Evolutionary conservation across 805 yeast genomes (phyloP).

Genomic region (Candida ovalis): DNA sequence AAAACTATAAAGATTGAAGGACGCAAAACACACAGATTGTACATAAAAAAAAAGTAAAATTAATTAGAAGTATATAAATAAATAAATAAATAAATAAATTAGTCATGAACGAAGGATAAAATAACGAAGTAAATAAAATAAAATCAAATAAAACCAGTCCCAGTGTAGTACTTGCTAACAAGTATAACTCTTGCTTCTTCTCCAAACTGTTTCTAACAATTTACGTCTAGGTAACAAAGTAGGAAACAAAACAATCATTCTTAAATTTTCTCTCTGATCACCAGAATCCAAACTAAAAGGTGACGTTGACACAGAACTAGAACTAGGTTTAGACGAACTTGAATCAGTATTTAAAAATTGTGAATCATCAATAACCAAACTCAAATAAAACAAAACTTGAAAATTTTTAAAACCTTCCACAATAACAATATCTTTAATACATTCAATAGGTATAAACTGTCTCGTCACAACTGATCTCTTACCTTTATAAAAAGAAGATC

Average conservation of each 20-base stretch:
- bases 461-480: conserved; percentile 6
- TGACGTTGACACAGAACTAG: no score
- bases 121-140: not conserved
- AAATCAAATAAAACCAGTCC: no score
- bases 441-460: conserved; percentile 52
- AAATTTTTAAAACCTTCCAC: conserved; percentile 73
- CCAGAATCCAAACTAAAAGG: not conserved
- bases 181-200: conserved; percentile 18
- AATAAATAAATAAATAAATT: no score
- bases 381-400: conserved; percentile 62
- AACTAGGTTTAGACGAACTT: no score
- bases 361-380: conserved; percentile 46
- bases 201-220: conserved; percentile 28
- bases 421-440: conserved; percentile 60
- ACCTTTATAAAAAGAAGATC: not conserved
- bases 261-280: conserved; percentile 11
- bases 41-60: no score
- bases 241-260: conserved; percentile 30
- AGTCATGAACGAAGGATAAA: no score
- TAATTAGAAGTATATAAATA: no score
- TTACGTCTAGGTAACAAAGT: conserved; percentile 29
- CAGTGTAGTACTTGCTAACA: no score
- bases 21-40: no score
- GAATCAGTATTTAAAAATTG: not conserved
- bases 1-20: conserved; percentile 7